These are phyloP conservation scores for Penicillium odoratum DNA, from an alignment of 495 filamentous ascomycete genomes.

Conservation along the genomic window DNA sequence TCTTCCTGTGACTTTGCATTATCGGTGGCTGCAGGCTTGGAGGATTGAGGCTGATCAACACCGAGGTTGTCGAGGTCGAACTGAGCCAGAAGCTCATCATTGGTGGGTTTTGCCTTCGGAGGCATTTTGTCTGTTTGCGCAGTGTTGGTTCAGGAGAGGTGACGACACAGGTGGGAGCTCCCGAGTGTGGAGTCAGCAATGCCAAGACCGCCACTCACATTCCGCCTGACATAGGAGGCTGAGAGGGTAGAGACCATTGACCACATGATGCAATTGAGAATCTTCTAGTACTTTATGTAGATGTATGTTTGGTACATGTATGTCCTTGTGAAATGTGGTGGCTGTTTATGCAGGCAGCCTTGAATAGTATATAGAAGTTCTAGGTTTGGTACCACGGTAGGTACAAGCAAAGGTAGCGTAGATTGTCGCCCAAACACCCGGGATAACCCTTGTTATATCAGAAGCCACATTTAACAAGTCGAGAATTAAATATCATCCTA, in stretches of 20 bases:
- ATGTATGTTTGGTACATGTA: too few relatives aligned
- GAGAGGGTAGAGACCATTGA: neutral
- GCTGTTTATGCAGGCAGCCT: too few relatives aligned
- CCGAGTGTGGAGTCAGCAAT: constrained; percentile 24
- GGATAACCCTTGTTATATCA: neutral
- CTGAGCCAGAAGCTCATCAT: constrained; percentile 80
- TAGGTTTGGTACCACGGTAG: neutral
- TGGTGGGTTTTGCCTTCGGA: constrained; percentile 59
- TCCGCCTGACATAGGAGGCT: neutral
- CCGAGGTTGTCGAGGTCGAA: constrained; percentile 80
- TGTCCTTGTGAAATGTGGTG: too few relatives aligned
- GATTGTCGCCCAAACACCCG: neutral
- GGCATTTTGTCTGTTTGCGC: constrained; percentile 33
- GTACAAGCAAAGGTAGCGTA: neutral
- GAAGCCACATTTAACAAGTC: neutral
- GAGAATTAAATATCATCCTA: neutral
- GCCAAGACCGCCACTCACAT: constrained; percentile 26
- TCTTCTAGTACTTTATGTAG: too few relatives aligned
- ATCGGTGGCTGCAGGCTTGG: constrained; percentile 44
- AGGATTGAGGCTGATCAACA: constrained; percentile 42
- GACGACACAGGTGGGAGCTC: constrained; percentile 33
- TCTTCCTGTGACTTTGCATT: constrained; percentile 56
- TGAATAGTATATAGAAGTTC: neutral
- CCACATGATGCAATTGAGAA: neutral
- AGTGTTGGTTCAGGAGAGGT: constrained; percentile 31